Percentiles rank a stretch among this genome's conserved stretches.
phyloP scores from a whole-genome alignment of 345 rosid genomes.

The Aurinia saxatilis region DNA sequence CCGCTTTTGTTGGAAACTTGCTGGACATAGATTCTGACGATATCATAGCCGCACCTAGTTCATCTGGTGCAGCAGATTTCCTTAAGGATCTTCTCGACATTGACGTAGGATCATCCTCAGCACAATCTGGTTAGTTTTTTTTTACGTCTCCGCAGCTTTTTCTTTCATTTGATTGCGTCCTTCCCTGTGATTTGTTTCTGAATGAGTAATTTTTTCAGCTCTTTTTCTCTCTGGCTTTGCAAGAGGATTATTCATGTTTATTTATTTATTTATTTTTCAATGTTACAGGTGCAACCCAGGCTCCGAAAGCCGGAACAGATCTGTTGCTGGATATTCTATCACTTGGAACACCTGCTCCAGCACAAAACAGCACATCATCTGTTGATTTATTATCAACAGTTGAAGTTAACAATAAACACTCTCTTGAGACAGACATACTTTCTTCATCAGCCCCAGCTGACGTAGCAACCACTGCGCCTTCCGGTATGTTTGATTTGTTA shows the following conservation, averaged over 20 bases:
- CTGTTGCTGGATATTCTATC: constrained; percentile 84
- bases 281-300: constrained; percentile 44
- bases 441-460: constrained; percentile 38
- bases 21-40: constrained; percentile 84
- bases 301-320: constrained; percentile 74
- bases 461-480: constrained; percentile 35
- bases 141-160: not conserved
- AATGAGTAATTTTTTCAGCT: not conserved
- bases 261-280: not conserved
- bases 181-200: not conserved
- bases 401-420: constrained; percentile 35
- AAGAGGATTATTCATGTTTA: not conserved
- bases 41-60: constrained; percentile 60
- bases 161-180: not conserved
- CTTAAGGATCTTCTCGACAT: constrained; percentile 92
- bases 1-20: constrained; percentile 79
- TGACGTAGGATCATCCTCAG: constrained; percentile 54
- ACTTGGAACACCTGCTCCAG: constrained; percentile 62
- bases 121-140: constrained; percentile 55
- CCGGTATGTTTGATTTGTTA: constrained; percentile 70
- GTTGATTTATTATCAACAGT: constrained; percentile 51
- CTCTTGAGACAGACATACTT: constrained; percentile 44
- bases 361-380: constrained; percentile 48
- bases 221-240: not conserved
- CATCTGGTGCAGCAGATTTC: constrained; percentile 74